Evolutionary conservation across 75 land plant genomes (phyloP), one percentile per base, ranked within the genome.

Genomic region (Cupressus sempervirens): DNA sequence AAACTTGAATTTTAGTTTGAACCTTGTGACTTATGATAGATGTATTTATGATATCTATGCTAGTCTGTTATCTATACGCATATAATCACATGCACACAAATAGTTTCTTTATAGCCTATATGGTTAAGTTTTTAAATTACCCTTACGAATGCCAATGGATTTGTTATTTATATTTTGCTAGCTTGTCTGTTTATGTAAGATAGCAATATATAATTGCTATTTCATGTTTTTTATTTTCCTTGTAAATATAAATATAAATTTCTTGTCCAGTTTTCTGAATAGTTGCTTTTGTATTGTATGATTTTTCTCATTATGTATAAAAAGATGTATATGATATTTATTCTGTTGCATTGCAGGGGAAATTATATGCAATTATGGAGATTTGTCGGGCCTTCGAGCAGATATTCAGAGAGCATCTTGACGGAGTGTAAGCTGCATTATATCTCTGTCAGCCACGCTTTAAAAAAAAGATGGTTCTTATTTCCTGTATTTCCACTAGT

Each of bases 381-480:
- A 97, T 96, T 50, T 96, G 93, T 87, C 95, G 98, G 40, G 88
- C 83, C 34, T 96, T 96, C 84, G 98, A 96, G 87, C 94, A 92
- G 83, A 91, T 90, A 76, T 96, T 93, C 84, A 95, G 93, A 85
- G 96, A 94, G 82, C 98, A 96, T 91, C 93, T 96, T 86, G 98
- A 96, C 91, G 98, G 98, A 83, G 88, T 84, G 98, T 96, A 93
- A 84, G 96, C 84, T 41, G 8, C 20, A 11, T 79, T 23, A 76
- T 20, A 76, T 32, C 29, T 45, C 46, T 13, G 23, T 62, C n/a
- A 32, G 20, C 43, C 29, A 35, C 13, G 40, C 20, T 16, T 40
- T 76, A 23, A 23, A 1, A 23, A 20, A 62, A 62, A 26, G 23
- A 62, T 6, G 26, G n/a, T 62, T 20, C 67, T 26, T 62, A 7